Percentiles rank a stretch among this genome's conserved stretches.
Evolutionary conservation across 495 filamentous ascomycete genomes (phyloP).

Genomic region (Hypoxylon fragiforme): DNA sequence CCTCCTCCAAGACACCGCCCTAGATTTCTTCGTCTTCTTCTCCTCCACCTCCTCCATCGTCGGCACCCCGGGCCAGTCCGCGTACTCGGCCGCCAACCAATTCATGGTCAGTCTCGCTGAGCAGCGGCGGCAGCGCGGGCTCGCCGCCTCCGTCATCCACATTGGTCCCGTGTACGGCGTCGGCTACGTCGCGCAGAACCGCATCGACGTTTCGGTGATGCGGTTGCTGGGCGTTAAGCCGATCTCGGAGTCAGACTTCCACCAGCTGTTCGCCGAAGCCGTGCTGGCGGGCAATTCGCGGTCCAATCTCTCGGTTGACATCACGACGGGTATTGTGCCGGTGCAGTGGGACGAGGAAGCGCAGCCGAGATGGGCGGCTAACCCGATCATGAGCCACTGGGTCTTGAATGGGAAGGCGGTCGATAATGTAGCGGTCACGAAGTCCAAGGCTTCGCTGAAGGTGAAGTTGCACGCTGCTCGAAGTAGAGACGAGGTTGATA

Average conservation of each 20-base stretch:
- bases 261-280: conserved; percentile 12
- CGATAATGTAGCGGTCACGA: background rate
- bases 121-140: conserved; percentile 34
- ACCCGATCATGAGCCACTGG: conserved; percentile 44
- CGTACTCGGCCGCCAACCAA: conserved; percentile 55
- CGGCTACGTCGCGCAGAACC: conserved; percentile 40
- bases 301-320: background rate
- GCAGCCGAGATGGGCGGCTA: conserved; percentile 44
- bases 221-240: background rate
- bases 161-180: conserved; percentile 47
- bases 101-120: conserved; percentile 44
- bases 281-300: background rate
- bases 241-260: conserved; percentile 22
- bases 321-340: background rate
- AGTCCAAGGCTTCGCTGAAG: background rate
- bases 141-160: conserved; percentile 48
- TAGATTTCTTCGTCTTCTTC: conserved; percentile 60
- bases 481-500: background rate
- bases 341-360: conserved; percentile 33
- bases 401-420: background rate
- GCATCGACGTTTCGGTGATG: conserved; percentile 1
- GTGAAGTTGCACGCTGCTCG: background rate
- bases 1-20: conserved; percentile 34
- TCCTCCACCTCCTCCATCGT: conserved; percentile 51
- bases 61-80: conserved; percentile 52